These are phyloP conservation scores for Aspergillus tanneri DNA, from an alignment of 2,329 filamentous ascomycete species.

Conservation along the genomic window DNA sequence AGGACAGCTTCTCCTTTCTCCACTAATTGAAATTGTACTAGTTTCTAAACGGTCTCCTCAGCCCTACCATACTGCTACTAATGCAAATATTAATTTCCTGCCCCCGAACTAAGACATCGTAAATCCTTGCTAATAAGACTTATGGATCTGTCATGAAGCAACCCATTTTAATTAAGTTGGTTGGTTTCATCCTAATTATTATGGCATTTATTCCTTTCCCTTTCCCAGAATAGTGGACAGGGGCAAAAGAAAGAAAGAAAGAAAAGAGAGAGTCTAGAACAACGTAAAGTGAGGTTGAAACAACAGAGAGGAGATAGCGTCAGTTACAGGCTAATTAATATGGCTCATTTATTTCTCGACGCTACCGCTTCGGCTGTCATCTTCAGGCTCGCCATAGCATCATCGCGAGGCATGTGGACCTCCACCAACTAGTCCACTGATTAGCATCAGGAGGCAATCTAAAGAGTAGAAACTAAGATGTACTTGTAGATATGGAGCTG, in stretches of 20 bases:
- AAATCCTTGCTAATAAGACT: too few relatives aligned
- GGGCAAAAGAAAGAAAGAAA: background rate
- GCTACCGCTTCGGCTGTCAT: constrained; percentile 70
- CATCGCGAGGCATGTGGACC: constrained; percentile 74
- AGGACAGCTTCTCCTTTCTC: too few relatives aligned
- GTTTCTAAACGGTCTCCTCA: too few relatives aligned
- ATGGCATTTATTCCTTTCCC: too few relatives aligned
- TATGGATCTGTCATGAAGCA: too few relatives aligned
- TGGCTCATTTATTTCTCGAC: constrained; percentile 55
- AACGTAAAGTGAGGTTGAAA: background rate
- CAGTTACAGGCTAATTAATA: background rate
- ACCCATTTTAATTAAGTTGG: too few relatives aligned
- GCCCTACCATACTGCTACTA: too few relatives aligned
- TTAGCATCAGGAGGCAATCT: constrained; percentile 17
- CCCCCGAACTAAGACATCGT: too few relatives aligned
- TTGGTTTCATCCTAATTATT: too few relatives aligned
- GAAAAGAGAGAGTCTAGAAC: background rate
- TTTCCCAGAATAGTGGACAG: too few relatives aligned
- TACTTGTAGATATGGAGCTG: constrained; percentile 49
- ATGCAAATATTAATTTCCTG: too few relatives aligned
- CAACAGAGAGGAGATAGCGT: background rate
- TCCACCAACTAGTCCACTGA: constrained; percentile 68
- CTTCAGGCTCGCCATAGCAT: constrained; percentile 70
- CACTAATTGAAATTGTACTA: too few relatives aligned
- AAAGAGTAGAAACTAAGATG: background rate